phyloP scores from a whole-genome alignment of 345 rosid genomes.

The Atalantia buxifolia region DNA sequence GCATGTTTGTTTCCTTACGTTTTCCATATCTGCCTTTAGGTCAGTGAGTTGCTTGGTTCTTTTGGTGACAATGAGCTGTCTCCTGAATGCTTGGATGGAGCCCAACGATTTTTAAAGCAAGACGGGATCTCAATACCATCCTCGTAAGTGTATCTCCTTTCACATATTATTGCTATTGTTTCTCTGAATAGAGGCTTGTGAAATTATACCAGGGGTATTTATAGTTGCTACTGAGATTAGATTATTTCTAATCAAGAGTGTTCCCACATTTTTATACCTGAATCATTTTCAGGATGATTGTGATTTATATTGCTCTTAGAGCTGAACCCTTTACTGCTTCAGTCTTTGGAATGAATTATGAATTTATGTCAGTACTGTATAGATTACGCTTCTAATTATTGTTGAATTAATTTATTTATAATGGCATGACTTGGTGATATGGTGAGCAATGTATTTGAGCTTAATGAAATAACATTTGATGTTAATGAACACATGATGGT shows the following conservation, averaged over 20 bases:
- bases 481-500: neutral
- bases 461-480: neutral
- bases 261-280: neutral
- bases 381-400: neutral
- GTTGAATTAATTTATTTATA: neutral
- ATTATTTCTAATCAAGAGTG: too few species aligned
- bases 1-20: slow-evolving; percentile 14
- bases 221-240: neutral
- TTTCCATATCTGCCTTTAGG: slow-evolving; percentile 44
- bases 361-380: neutral
- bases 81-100: slow-evolving; percentile 99
- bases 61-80: slow-evolving; percentile 99
- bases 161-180: neutral
- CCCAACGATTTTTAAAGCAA: slow-evolving; percentile 86
- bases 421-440: neutral
- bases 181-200: neutral
- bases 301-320: neutral
- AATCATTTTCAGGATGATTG: neutral
- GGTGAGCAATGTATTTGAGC: neutral
- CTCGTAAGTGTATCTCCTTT: slow-evolving; percentile 54
- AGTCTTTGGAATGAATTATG: neutral
- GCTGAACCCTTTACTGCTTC: neutral
- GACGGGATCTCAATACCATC: slow-evolving; percentile 98
- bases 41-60: slow-evolving; percentile 92
- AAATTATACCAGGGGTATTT: neutral